Conservation (phyloP, 1,284 basidiomycete genomes). For the Acaromyces ingoldii region DNA sequence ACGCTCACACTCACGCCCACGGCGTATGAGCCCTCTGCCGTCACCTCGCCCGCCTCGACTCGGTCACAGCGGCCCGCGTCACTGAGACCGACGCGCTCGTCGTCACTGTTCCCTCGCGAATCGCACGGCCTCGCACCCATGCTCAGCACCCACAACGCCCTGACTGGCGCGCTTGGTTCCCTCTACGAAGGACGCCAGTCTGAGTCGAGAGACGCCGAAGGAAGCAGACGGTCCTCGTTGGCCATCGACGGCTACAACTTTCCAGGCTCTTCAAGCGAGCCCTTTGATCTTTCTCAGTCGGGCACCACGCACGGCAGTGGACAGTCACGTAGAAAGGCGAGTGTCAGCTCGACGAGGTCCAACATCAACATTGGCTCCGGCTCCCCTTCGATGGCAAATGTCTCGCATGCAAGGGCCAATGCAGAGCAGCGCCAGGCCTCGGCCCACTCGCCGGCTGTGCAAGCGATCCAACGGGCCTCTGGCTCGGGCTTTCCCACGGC, state of each 20-base stretch:
- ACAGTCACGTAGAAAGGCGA: slow-evolving; percentile 10
- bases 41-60: slow-evolving; percentile 25
- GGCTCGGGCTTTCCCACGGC: neutral
- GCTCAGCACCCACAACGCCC: slow-evolving; percentile 38
- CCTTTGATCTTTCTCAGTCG: neutral
- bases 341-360: slow-evolving; percentile 8
- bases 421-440: neutral
- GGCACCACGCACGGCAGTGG: slow-evolving; percentile 10
- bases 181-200: slow-evolving; percentile 16
- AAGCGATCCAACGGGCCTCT: slow-evolving; percentile 5
- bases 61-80: too few species aligned
- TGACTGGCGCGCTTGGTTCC: slow-evolving; percentile 29
- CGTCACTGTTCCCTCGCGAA: slow-evolving; percentile 20
- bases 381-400: slow-evolving; percentile 12
- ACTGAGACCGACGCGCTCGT: too few species aligned
- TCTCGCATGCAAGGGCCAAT: neutral
- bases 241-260: too few species aligned
- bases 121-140: slow-evolving; percentile 28
- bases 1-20: neutral
- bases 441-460: neutral
- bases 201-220: slow-evolving; percentile 5
- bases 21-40: too few species aligned
- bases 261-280: too few species aligned
- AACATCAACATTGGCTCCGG: slow-evolving; percentile 14
- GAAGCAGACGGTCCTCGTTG: slow-evolving; percentile 6